Conservation (phyloP, 345 rosid species). For the Hibiscus mutabilis region DNA sequence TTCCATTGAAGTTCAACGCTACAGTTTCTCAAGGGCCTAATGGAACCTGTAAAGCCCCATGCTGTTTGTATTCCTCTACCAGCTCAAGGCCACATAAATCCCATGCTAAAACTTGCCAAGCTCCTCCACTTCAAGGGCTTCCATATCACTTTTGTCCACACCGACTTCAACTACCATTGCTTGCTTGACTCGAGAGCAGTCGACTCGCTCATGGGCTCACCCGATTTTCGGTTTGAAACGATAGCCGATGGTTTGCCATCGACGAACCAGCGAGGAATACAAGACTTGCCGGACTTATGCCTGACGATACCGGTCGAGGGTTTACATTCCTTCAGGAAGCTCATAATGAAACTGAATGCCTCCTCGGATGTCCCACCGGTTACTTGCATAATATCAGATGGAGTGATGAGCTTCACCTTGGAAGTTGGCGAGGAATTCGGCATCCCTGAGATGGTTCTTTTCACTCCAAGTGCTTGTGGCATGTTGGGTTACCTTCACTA, state of each 20-base stretch:
- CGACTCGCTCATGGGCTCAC: conserved; percentile 13
- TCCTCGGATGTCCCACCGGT: conserved; percentile 13
- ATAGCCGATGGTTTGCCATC: conserved; percentile 34
- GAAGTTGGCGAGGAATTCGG: conserved; percentile 25
- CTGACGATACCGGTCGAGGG: not conserved
- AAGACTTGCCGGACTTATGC: conserved; percentile 11
- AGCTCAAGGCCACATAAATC: conserved; percentile 34
- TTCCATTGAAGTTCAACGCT: not conserved
- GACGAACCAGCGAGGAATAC: not conserved
- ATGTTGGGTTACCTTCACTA: conserved; percentile 27
- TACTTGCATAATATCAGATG: conserved; percentile 30
- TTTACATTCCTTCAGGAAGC: conserved; percentile 17
- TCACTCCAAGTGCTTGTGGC: conserved; percentile 33
- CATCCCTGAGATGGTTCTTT: conserved; percentile 18
- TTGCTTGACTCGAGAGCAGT: no score
- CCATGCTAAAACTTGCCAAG: conserved; percentile 27
- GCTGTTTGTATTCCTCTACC: conserved; percentile 29
- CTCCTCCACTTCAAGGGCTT: conserved; percentile 32
- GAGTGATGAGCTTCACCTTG: conserved; percentile 27
- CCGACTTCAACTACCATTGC: conserved; percentile 26
- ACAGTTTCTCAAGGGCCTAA: not conserved
- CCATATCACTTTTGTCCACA: conserved; percentile 15
- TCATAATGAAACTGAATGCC: conserved; percentile 16
- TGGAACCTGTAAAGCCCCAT: conserved; percentile 19
- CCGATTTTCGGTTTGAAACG: conserved; percentile 23